phyloP scores from a whole-genome alignment of 2,329 filamentous ascomycete genomes.

The Verticillium nubilum region DNA sequence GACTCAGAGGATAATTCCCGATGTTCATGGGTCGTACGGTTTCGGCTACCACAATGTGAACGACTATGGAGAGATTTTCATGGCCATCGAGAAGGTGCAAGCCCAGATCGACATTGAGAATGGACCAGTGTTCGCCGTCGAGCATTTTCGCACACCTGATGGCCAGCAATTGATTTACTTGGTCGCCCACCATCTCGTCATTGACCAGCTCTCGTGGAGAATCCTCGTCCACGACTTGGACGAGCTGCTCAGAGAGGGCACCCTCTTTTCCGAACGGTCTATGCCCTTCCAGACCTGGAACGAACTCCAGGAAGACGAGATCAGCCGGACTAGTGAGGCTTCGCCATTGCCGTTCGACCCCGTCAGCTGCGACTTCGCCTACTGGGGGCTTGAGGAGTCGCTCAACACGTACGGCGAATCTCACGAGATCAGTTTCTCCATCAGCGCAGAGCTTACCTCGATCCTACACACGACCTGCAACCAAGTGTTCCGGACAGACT shows the following conservation, averaged over 20 bases:
- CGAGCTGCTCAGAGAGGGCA: constrained; percentile 38
- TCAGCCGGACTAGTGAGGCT: constrained; percentile 19
- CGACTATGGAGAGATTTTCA: constrained; percentile 34
- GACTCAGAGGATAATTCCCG: constrained; percentile 38
- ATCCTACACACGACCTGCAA: constrained; percentile 37
- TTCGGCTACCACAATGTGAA: constrained; percentile 35
- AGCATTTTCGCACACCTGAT: constrained; percentile 40
- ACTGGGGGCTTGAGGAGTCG: constrained; percentile 39
- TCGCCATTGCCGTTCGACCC: constrained; percentile 32
- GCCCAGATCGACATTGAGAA: constrained; percentile 39
- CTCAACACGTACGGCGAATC: constrained; percentile 42
- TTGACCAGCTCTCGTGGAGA: constrained; percentile 46
- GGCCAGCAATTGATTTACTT: constrained; percentile 43
- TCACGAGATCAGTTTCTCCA: constrained; percentile 32
- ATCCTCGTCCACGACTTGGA: constrained; percentile 45
- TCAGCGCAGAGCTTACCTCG: constrained; percentile 34
- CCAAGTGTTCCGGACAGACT: constrained; percentile 43
- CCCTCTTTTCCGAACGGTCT: constrained; percentile 35
- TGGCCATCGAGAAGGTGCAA: constrained; percentile 34
- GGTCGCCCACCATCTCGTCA: constrained; percentile 44
- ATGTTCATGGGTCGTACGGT: constrained; percentile 34
- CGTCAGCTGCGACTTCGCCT: constrained; percentile 32
- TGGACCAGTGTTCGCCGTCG: constrained; percentile 44
- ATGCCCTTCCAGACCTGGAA: constrained; percentile 46
- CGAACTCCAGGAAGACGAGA: constrained; percentile 35